phyloP scores from a whole-genome alignment of 345 rosid species.

The Gossypium sturtianum region DNA sequence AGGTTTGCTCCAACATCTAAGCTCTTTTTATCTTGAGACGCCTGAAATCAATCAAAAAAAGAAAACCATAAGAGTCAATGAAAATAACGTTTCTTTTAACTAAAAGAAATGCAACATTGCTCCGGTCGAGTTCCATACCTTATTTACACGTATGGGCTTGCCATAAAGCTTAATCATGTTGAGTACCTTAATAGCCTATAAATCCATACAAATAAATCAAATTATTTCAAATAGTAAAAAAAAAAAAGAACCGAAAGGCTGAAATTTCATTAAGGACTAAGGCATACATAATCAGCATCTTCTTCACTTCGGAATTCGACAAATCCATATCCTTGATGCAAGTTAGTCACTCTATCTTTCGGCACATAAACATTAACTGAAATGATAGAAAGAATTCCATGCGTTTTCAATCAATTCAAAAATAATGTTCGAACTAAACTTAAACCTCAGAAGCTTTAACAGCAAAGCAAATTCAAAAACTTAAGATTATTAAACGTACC shows the following conservation, averaged over 20 bases:
- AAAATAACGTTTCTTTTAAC: not conserved
- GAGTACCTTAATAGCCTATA: slow-evolving; percentile 91
- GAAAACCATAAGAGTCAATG: slow-evolving; percentile 2
- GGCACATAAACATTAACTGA: slow-evolving; percentile 95
- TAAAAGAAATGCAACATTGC: not conserved
- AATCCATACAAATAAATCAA: not conserved
- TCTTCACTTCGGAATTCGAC: slow-evolving; percentile 93
- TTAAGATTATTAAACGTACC: slow-evolving; percentile 37
- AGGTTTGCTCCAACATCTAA: slow-evolving; percentile 98
- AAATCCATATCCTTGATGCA: slow-evolving; percentile 91
- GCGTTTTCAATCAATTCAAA: not conserved
- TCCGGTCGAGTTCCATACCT: slow-evolving; percentile 36
- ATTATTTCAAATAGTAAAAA: not conserved
- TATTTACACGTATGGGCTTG: slow-evolving; percentile 93
- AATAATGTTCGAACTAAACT: not conserved
- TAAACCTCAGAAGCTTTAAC: not conserved
- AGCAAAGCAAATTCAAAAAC: not conserved
- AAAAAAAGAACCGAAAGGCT: not conserved
- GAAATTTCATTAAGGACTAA: not conserved
- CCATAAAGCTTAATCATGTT: slow-evolving; percentile 97
- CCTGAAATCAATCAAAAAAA: slow-evolving; percentile 38
- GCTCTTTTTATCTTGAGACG: slow-evolving; percentile 98
- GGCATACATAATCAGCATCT: slow-evolving; percentile 87
- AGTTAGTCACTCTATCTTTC: slow-evolving; percentile 92
- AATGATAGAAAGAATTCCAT: slow-evolving; percentile 3